Evolutionary conservation across 345 rosid species (phyloP).

Genomic region (Crucihimalaya himalaica): DNA sequence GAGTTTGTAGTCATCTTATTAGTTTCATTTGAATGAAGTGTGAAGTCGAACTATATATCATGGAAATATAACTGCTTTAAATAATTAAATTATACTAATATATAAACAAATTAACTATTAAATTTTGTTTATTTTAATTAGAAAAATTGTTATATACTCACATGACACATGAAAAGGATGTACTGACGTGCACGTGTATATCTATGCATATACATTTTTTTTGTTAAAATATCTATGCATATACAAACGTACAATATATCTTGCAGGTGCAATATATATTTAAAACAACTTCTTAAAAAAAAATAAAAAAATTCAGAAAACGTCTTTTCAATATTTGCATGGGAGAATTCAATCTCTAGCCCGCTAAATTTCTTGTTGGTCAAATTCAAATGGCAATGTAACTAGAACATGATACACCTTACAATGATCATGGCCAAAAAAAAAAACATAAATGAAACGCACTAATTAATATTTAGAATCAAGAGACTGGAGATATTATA

Average conservation of each 20-base stretch:
- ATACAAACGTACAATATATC: not conserved
- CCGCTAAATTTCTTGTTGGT: not conserved
- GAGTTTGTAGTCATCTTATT: not conserved
- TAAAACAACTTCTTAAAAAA: not conserved
- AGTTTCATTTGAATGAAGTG: not conserved
- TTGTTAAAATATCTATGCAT: not conserved
- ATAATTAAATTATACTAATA: not conserved
- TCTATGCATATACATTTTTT: not conserved
- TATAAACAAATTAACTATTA: not conserved
- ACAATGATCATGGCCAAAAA: not conserved
- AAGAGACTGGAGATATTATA: not conserved
- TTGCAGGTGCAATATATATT: slow-evolving; percentile 1
- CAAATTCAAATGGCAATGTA: not conserved
- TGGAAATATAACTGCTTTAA: not conserved
- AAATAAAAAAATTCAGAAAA: not conserved
- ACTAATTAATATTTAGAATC: not conserved
- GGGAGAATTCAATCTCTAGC: not conserved
- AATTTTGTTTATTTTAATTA: not conserved
- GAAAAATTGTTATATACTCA: slow-evolving; percentile 2
- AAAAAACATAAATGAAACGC: not conserved
- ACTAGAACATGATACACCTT: not conserved
- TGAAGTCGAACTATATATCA: not conserved
- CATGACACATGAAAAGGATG: slow-evolving; percentile 31
- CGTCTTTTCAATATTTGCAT: slow-evolving; percentile 10
- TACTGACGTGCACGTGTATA: slow-evolving; percentile 16